Base-by-base conservation (phyloP, 2,329 filamentous ascomycete genomes). In the Aspergillus uvarum region DNA sequence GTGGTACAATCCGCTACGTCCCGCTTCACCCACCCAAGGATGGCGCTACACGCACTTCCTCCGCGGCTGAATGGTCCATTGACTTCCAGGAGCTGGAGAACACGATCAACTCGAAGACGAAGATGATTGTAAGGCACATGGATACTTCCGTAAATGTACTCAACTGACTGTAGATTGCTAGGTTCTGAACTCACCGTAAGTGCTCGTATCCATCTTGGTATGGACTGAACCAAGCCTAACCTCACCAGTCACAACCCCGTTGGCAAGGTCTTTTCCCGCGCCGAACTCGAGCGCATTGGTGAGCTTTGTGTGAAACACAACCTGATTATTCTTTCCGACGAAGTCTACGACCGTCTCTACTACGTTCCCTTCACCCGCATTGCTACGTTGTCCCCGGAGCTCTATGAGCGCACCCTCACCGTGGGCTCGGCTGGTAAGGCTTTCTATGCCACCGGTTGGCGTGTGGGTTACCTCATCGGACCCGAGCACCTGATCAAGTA, bases 391-490 rank as follows among this genome's bases (percentile, higher is more conserved):
- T 96, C 92, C 0, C 92, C 93, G 0, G 92, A 97, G 74, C 87
- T 98, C 54, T 92, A 92, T 68, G 86, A 86, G 60, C 83, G 96
- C 66, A 98, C 95, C 4, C 79, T 99, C 52, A 98, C 95, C 0
- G 95, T 99, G 31, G 95, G 95, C 21, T 96, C 92, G 0, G 95
- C 92, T 1, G 95, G 95, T 69, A 99, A 99, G 84, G 96, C 95
- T 81, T 99, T 99, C 78, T 98, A 98, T 73, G 92, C 91, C 59
- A 99, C 95, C 0, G 95, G 95, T 51, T 99, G 95, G 95, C 88
- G 95, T 59, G 93, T 98, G 67, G 91, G 95, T 58, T 99, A 94
- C 87, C 82, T 99, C 42, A 95, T 98, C 72, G 95, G 95, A 0
- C 92, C 91, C 0, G 86, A 91, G 56, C 86, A 96, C 62, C 82